Percentiles rank a stretch among this genome's conserved stretches.
Evolutionary conservation across 306 rosid species (phyloP).

Genomic region (Acacia crassicarpa): DNA sequence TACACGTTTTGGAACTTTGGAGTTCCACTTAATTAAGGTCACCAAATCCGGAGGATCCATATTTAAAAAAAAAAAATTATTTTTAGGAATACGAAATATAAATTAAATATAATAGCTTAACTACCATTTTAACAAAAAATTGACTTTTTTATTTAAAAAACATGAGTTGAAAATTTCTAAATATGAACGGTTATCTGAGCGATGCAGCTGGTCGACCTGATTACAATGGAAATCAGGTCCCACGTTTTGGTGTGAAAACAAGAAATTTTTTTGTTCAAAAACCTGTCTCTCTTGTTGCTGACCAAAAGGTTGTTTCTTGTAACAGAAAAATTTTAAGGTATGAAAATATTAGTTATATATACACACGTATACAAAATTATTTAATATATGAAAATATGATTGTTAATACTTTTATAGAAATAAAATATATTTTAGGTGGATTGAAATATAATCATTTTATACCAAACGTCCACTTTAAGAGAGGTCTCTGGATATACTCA

Average conservation of each 20-base stretch:
- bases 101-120: too few species aligned
- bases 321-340: background rate
- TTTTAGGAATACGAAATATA: too few species aligned
- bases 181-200: too few species aligned
- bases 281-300: background rate
- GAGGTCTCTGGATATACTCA: background rate
- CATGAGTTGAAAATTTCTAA: too few species aligned
- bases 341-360: background rate
- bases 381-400: background rate
- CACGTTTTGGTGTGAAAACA: slow-evolving; percentile 28
- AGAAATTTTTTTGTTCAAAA: slow-evolving; percentile 6
- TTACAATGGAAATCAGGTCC: too few species aligned
- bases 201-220: too few species aligned
- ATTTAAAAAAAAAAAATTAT: too few species aligned
- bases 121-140: too few species aligned
- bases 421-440: background rate
- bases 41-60: too few species aligned
- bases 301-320: background rate
- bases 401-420: background rate
- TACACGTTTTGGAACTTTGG: slow-evolving; percentile 26
- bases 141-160: too few species aligned
- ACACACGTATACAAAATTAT: too few species aligned
- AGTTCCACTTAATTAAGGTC: background rate
- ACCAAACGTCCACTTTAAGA: background rate
- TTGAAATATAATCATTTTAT: background rate